Conservation (phyloP, 352 stramenopile species). For the Pythium guiyangense region DNA sequence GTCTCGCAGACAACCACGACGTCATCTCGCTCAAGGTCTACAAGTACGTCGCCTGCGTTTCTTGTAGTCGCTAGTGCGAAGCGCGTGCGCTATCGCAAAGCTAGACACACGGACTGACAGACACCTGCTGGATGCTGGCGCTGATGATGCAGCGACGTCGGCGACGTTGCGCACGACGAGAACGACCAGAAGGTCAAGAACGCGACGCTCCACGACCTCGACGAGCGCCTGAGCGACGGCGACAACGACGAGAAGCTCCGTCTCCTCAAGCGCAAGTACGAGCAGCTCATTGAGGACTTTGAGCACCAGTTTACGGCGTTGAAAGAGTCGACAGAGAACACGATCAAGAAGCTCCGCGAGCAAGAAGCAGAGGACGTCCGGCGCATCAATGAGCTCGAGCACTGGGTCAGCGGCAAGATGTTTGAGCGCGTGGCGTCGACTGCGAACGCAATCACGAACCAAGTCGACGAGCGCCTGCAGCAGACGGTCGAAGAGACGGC, state of each 20-base stretch:
- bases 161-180: constrained; percentile 43
- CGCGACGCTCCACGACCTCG: constrained; percentile 40
- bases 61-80: no score
- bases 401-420: constrained; percentile 58
- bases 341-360: constrained; percentile 73
- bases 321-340: constrained; percentile 81
- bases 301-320: constrained; percentile 79
- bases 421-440: constrained; percentile 51
- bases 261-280: constrained; percentile 72
- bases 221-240: constrained; percentile 40
- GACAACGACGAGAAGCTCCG: constrained; percentile 60
- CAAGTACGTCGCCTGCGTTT: constrained; percentile 43
- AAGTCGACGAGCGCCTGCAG: constrained; percentile 67
- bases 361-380: constrained; percentile 64
- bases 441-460: constrained; percentile 51
- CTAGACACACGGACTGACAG: not conserved
- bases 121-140: constrained; percentile 8
- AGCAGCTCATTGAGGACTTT: constrained; percentile 79
- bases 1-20: constrained; percentile 82
- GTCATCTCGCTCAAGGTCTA: constrained; percentile 70
- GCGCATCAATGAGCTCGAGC: constrained; percentile 67
- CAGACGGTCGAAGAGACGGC: constrained; percentile 67
- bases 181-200: constrained; percentile 64
- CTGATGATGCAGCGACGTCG: constrained; percentile 38
- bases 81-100: no score